phyloP scores from a whole-genome alignment of 2,329 filamentous ascomycete species.

The Phoma sp. region DNA sequence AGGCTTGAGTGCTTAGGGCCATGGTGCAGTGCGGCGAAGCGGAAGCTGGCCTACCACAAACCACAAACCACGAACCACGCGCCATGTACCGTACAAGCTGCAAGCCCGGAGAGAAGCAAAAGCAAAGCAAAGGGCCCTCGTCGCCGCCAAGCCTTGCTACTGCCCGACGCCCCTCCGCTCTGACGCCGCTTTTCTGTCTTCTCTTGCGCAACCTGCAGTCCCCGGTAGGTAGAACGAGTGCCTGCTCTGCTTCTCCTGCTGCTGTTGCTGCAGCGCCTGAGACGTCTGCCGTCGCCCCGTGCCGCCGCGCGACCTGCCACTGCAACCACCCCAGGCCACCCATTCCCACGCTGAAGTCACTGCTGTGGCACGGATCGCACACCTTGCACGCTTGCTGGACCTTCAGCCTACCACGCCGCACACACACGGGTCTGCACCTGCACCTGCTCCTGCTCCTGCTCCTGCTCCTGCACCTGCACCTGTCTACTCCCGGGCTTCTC shows the following conservation, averaged over 20 bases:
- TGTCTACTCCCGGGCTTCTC: not conserved
- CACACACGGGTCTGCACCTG: not conserved
- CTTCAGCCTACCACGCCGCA: constrained; percentile 10
- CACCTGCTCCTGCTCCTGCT: too few relatives aligned
- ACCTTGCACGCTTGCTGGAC: constrained; percentile 6
- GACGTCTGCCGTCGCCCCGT: constrained; percentile 17
- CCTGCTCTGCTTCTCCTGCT: constrained; percentile 5
- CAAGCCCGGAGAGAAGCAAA: too few relatives aligned
- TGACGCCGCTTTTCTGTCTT: not conserved
- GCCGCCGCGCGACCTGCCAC: constrained; percentile 10
- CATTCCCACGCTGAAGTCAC: constrained; percentile 11
- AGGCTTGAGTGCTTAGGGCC: not conserved
- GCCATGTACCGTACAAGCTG: too few relatives aligned
- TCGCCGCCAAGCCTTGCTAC: constrained; percentile 1
- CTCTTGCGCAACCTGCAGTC: not conserved
- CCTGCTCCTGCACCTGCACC: too few relatives aligned
- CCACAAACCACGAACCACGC: too few relatives aligned
- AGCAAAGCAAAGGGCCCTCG: not conserved
- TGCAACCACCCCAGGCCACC: constrained; percentile 15
- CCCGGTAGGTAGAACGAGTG: not conserved
- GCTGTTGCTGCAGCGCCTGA: constrained; percentile 11
- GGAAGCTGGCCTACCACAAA: not conserved
- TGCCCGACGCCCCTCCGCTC: not conserved
- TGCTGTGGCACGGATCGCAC: constrained; percentile 5
- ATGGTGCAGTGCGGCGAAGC: not conserved